Conservation (phyloP, 192 early-diverging fungal genomes). For the Dissophora globulifera region DNA sequence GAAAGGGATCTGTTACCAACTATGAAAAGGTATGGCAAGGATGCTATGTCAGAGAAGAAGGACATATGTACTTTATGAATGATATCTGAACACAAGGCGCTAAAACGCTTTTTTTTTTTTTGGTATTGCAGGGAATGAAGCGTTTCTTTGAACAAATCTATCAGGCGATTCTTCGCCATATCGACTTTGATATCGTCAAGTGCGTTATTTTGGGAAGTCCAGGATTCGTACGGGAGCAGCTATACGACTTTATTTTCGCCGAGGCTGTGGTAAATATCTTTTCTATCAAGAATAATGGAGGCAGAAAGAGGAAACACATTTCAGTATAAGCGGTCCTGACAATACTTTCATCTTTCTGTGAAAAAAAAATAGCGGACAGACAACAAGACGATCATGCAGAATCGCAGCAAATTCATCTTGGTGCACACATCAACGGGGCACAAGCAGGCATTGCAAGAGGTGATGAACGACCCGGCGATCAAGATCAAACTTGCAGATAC, state of each 20-base stretch:
- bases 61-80: too few species aligned
- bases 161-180: constrained; percentile 85
- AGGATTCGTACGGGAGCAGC: constrained; percentile 92
- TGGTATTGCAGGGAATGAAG: constrained; percentile 62
- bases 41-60: too few species aligned
- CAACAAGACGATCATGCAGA: constrained; percentile 84
- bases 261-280: constrained; percentile 71
- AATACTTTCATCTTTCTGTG: background rate
- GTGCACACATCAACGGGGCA: constrained; percentile 96
- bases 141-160: constrained; percentile 94
- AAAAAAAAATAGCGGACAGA: constrained; percentile 69
- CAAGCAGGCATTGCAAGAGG: constrained; percentile 95
- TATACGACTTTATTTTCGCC: constrained; percentile 88
- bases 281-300: too few species aligned
- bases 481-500: constrained; percentile 87
- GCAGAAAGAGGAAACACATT: too few species aligned
- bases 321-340: too few species aligned
- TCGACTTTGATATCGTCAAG: constrained; percentile 95
- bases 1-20: constrained; percentile 88
- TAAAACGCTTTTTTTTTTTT: too few species aligned
- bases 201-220: constrained; percentile 97
- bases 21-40: constrained; percentile 94
- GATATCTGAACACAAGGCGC: too few species aligned
- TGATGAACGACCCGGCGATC: constrained; percentile 87
- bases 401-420: constrained; percentile 86